phyloP scores from a whole-genome alignment of 495 filamentous ascomycete species.

The Xylaria cubensis region DNA sequence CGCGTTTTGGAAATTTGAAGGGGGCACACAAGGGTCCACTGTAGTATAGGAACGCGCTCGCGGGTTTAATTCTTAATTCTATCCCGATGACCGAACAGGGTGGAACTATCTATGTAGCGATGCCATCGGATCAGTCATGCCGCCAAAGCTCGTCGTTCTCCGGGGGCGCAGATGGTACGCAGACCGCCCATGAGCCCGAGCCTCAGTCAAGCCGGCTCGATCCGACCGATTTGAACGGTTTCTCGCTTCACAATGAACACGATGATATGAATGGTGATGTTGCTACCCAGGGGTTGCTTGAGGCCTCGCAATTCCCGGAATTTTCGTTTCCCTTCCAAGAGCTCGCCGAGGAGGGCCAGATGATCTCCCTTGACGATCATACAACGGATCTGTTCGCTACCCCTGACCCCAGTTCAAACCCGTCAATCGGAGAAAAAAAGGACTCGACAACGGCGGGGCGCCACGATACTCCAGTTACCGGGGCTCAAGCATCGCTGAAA shows the following conservation, averaged over 20 bases:
- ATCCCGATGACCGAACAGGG: conserved; percentile 23
- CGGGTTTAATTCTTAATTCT: conserved; percentile 17
- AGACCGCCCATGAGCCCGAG: conserved; percentile 37
- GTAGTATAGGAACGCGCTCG: conserved; percentile 3
- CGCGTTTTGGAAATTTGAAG: neutral
- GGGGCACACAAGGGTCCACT: neutral
- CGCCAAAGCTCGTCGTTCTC: conserved; percentile 40
- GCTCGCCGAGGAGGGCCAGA: conserved; percentile 47
- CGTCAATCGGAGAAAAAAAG: conserved; percentile 50
- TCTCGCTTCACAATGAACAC: conserved; percentile 41
- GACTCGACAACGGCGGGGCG: conserved; percentile 44
- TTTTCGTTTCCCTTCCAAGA: conserved; percentile 55
- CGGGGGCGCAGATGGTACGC: conserved; percentile 39
- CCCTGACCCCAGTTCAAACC: conserved; percentile 44
- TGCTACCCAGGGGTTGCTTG: conserved; percentile 36
- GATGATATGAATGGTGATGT: conserved; percentile 36
- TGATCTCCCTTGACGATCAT: conserved; percentile 52
- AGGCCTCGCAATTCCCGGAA: conserved; percentile 51
- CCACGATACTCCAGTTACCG: conserved; percentile 32
- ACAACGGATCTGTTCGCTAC: conserved; percentile 47
- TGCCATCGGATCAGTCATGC: conserved; percentile 43
- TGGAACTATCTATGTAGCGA: conserved; percentile 32
- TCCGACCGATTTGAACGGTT: conserved; percentile 39
- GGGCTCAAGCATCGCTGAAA: conserved; percentile 32
- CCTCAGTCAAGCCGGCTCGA: conserved; percentile 32